Evolutionary conservation across 208 protist genomes (phyloP).

Genomic region (Leishmania tropica): DNA sequence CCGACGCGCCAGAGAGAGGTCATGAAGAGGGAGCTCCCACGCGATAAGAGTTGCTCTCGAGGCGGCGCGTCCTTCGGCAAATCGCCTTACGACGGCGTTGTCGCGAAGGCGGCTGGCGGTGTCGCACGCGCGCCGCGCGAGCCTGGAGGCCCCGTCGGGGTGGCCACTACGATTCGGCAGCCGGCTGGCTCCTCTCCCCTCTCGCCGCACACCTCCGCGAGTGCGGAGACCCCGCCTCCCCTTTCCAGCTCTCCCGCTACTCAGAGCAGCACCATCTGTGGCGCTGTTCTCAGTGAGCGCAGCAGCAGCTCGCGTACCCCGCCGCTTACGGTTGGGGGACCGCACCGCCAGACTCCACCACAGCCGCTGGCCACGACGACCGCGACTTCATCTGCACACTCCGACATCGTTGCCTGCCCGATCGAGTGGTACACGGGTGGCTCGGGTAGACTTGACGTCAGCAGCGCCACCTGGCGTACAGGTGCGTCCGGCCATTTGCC

Average conservation of each 20-base stretch:
- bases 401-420: slow-evolving; percentile 1
- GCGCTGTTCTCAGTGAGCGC: not conserved
- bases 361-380: not conserved
- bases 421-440: slow-evolving; percentile 21
- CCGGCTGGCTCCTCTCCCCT: not conserved
- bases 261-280: not conserved
- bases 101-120: slow-evolving; percentile 5
- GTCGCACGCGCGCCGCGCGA: slow-evolving; percentile 10
- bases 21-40: not conserved
- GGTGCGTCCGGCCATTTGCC: slow-evolving; percentile 9
- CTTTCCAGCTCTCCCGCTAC: not conserved
- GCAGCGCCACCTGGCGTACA: slow-evolving; percentile 15
- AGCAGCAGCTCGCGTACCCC: slow-evolving; percentile 13
- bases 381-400: not conserved
- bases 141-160: slow-evolving; percentile 8
- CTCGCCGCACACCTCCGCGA: not conserved
- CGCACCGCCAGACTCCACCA: slow-evolving; percentile 12
- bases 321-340: slow-evolving; percentile 22
- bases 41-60: slow-evolving; percentile 5
- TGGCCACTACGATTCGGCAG: not conserved
- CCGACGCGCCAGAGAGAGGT: not conserved
- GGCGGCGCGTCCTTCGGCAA: not conserved
- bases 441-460: slow-evolving; percentile 11
- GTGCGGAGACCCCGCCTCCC: not conserved
- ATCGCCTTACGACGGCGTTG: slow-evolving; percentile 7